These are phyloP conservation scores for Triticum turgidum DNA, from an alignment of 176 grass and related monocot species.

Conservation along the genomic window DNA sequence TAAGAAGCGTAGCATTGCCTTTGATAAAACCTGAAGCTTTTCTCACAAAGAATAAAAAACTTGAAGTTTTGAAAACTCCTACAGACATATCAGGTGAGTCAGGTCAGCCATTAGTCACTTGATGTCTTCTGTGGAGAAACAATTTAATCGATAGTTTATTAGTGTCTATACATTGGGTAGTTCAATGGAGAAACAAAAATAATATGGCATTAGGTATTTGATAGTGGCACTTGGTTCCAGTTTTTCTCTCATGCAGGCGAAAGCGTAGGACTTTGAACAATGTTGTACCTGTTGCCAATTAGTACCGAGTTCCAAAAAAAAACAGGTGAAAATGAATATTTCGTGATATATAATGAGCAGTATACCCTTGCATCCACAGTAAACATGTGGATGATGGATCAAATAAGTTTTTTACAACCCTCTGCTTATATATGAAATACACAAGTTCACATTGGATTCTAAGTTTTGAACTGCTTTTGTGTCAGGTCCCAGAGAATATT, in stretches of 20 bases:
- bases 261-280: not conserved
- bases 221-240: not conserved
- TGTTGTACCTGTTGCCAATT: not conserved
- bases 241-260: not conserved
- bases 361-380: not conserved
- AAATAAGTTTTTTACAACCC: not conserved
- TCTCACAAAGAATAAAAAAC: not conserved
- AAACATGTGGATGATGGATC: not conserved
- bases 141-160: too few species aligned
- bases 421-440: not conserved
- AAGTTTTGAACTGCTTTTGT: conserved; percentile 26
- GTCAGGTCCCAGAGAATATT: conserved; percentile 50
- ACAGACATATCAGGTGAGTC: not conserved
- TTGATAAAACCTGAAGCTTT: conserved; percentile 4
- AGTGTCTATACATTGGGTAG: not conserved
- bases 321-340: not conserved
- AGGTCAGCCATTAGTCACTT: not conserved
- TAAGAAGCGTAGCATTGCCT: not conserved
- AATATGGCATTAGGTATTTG: conserved; percentile 4
- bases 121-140: not conserved
- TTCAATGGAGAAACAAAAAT: not conserved
- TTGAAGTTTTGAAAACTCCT: not conserved
- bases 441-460: conserved; percentile 22
- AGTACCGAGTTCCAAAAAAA: not conserved
- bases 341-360: not conserved